These are phyloP conservation scores for Skeletonema menzelii DNA, from an alignment of 108 stramenopile genomes.

Conservation along the genomic window DNA sequence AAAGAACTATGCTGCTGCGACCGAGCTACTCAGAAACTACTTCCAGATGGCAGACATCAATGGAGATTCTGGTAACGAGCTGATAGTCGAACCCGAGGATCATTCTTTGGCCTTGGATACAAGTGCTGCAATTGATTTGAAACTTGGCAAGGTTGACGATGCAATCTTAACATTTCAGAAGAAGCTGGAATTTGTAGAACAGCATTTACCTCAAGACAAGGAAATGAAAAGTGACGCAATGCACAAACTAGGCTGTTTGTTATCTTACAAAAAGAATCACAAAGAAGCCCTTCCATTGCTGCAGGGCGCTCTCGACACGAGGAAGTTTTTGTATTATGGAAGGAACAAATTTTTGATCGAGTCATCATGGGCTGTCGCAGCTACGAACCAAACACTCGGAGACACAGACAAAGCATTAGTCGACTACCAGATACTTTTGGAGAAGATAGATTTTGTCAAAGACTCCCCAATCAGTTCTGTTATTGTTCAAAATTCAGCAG, in stretches of 20 bases:
- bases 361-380: slow-evolving; percentile 44
- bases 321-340: slow-evolving; percentile 33
- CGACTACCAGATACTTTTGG: slow-evolving; percentile 31
- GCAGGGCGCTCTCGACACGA: slow-evolving; percentile 30
- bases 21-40: slow-evolving; percentile 15
- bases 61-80: neutral
- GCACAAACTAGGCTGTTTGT: slow-evolving; percentile 45
- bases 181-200: slow-evolving; percentile 22
- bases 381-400: slow-evolving; percentile 29
- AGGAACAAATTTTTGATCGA: slow-evolving; percentile 36
- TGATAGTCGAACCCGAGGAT: slow-evolving; percentile 28
- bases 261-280: slow-evolving; percentile 26
- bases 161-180: slow-evolving; percentile 29
- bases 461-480: slow-evolving; percentile 19
- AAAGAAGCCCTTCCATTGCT: slow-evolving; percentile 30
- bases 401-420: slow-evolving; percentile 24
- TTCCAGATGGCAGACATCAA: slow-evolving; percentile 11
- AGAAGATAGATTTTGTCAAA: slow-evolving; percentile 25
- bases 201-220: slow-evolving; percentile 12
- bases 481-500: slow-evolving; percentile 34
- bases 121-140: slow-evolving; percentile 21
- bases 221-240: slow-evolving; percentile 37
- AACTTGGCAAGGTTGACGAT: slow-evolving; percentile 27
- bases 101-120: slow-evolving; percentile 39
- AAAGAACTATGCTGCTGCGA: slow-evolving; percentile 14